Conservation (phyloP, 2,329 filamentous ascomycete genomes). For the Fusarium nurragi region DNA sequence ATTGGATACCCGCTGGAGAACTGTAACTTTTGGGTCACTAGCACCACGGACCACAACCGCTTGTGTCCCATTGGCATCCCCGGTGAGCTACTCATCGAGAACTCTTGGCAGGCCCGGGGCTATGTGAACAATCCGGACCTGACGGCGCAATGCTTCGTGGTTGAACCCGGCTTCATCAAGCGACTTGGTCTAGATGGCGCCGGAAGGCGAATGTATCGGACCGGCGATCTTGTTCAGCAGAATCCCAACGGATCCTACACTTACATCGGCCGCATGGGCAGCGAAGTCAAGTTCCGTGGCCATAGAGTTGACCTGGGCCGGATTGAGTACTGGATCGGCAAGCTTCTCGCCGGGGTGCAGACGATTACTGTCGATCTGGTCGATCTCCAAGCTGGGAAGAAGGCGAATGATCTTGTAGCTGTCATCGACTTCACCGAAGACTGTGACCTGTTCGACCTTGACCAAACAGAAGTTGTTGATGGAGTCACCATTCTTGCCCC, state of each 20-base stretch:
- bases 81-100: conserved; percentile 2
- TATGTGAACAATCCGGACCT: neutral
- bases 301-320: conserved; percentile 1
- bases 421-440: neutral
- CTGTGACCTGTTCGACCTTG: neutral
- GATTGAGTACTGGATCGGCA: conserved; percentile 1
- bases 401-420: neutral
- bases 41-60: neutral
- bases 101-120: neutral
- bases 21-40: neutral
- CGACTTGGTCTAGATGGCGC: neutral
- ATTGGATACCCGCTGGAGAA: neutral
- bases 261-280: neutral
- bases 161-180: neutral
- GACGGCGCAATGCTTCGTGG: neutral
- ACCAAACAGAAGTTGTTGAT: neutral
- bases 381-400: neutral
- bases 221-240: neutral
- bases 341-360: neutral
- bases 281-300: conserved; percentile 3
- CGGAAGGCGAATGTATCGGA: neutral
- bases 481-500: neutral
- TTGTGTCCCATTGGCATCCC: neutral
- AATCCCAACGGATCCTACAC: neutral
- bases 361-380: neutral